Evolutionary conservation across 2,329 filamentous ascomycete species (phyloP), one percentile per base, ranked within the genome.

Genomic region (Penicillium sp.): DNA sequence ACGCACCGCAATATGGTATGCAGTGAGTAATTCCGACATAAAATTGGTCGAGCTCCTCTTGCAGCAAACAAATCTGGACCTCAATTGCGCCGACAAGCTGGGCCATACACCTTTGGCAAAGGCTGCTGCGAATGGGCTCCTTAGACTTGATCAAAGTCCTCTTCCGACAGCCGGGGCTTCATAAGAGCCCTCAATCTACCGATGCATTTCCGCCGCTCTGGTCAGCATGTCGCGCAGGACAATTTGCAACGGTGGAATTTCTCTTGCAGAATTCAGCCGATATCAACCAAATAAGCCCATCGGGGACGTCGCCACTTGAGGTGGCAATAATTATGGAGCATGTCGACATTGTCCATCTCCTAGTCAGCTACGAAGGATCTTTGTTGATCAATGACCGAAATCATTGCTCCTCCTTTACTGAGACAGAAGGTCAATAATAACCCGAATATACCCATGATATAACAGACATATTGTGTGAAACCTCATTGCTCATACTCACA

Each of bases 101-200:
- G 45, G 45, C 5, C 14, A 48, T 2, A 48, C 14, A 48, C 32
- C 45, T 22, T 48, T 38, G 5, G 32, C 20, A 48, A 48, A 48
- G 20, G 32, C 32, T 48, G 14, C 32, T 37, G 22, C 45, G 4
- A 48, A 48, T 13, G 9, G 24, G 45, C 20, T 48, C 45, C 13
- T 37, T 48, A 48, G 45, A n/a, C 32, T 48, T 48, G 16, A n/a
- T 48, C 9, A 48, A 48, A 48, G 16, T 48, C 29, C 45, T 48
- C 45, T 37, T 26, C 32, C 20, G 10, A 16, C 9, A 48, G 32
- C 34, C 22, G 10, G 34, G 34, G 46, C 34, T 20, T 48, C 2
- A 48, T 48, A 38, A 11, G 14, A 48, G 20, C 18, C 46, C 46
- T 37, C 16, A 48, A 38, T 48, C 3, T 35, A 4, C 31, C 11